phyloP scores from a whole-genome alignment of 352 stramenopile genomes.

The Globisporangium viniferum region DNA sequence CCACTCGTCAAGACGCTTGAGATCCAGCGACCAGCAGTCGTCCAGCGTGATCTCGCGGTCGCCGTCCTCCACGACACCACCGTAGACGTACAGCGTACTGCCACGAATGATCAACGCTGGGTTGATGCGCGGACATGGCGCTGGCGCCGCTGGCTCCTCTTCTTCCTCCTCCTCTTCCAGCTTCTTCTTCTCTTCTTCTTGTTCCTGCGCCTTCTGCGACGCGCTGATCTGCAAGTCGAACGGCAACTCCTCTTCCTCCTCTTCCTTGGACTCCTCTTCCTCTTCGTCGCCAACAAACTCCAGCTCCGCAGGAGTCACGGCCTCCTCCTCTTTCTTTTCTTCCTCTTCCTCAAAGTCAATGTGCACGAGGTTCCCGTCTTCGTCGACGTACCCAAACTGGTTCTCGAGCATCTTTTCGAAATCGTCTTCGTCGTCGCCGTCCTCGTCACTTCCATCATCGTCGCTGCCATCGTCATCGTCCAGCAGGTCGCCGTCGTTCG shows the following conservation, averaged over 20 bases:
- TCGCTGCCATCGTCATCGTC: constrained; percentile 49
- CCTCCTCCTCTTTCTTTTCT: constrained; percentile 19
- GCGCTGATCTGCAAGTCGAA: background rate
- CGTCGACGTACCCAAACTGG: constrained; percentile 95
- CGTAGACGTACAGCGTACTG: constrained; percentile 92
- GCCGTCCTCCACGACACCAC: constrained; percentile 91
- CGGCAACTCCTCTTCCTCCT: constrained; percentile 18
- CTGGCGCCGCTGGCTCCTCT: constrained; percentile 26
- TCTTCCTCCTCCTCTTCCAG: constrained; percentile 20
- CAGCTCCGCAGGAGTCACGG: background rate
- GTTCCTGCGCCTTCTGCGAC: background rate
- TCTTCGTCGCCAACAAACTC: constrained; percentile 10
- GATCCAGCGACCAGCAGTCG: constrained; percentile 93
- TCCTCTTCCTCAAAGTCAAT: constrained; percentile 87
- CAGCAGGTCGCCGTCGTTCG: constrained; percentile 25
- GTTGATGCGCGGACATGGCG: constrained; percentile 85
- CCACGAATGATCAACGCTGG: constrained; percentile 82
- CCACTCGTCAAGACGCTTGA: constrained; percentile 93
- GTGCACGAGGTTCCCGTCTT: constrained; percentile 94
- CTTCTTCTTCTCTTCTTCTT: constrained; percentile 14
- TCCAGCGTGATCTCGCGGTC: constrained; percentile 95
- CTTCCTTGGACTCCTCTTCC: constrained; percentile 40
- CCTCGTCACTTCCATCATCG: constrained; percentile 33
- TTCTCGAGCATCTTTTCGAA: constrained; percentile 84
- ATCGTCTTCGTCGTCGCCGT: constrained; percentile 80